Conservation (phyloP, 2,329 filamentous ascomycete species). For the Calonectria hawksworthii region DNA sequence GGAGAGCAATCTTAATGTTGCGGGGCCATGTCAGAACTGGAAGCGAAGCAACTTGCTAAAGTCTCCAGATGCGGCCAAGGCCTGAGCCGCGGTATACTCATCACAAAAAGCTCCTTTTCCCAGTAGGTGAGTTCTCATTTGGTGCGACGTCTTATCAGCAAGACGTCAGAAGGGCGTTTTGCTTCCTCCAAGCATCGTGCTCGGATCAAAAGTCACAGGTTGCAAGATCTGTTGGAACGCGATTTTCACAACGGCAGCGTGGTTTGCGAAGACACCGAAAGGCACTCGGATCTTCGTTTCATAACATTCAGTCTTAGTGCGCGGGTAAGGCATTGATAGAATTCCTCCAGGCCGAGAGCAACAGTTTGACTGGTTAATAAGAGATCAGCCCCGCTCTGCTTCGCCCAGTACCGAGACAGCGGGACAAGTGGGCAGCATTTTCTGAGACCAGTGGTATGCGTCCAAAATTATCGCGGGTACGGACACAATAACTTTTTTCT, state of each 20-base stretch:
- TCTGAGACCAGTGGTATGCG: neutral
- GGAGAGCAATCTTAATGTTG: neutral
- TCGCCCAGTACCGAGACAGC: neutral
- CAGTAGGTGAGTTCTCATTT: neutral
- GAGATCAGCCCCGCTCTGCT: too few species aligned
- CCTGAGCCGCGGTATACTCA: neutral
- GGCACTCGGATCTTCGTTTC: neutral
- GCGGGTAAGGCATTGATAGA: neutral
- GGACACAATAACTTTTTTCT: neutral
- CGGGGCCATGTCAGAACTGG: too few species aligned
- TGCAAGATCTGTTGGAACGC: neutral
- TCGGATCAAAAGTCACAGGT: accelerated
- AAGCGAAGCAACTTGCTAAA: neutral
- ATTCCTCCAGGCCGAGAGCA: neutral
- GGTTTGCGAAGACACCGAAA: neutral
- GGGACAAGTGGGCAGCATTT: neutral
- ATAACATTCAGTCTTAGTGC: neutral
- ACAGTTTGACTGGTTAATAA: neutral
- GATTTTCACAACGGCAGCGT: neutral
- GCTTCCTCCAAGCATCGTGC: neutral
- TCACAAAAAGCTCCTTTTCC: neutral
- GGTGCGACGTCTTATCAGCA: neutral
- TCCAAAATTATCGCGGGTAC: neutral
- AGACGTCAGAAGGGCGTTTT: neutral
- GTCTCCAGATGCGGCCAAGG: neutral